phyloP scores from a whole-genome alignment of 768 basidiomycete species.

The Cyathus striatus region DNA sequence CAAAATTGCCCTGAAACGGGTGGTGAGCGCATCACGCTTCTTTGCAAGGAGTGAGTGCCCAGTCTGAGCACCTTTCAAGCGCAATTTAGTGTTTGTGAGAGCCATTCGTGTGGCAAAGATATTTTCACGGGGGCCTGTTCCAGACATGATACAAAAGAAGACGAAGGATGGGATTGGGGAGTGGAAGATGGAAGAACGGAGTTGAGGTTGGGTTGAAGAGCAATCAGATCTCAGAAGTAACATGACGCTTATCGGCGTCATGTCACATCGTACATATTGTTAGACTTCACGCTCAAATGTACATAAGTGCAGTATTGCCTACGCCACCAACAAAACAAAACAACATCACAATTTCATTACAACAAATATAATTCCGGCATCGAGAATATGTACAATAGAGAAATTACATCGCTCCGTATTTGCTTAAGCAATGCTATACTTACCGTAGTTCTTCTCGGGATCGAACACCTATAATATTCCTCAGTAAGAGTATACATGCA shows the following conservation, averaged over 20 bases:
- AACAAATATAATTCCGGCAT: too few species aligned
- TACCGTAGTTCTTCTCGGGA: constrained; percentile 90
- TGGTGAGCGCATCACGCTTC: constrained; percentile 96
- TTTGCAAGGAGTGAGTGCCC: constrained; percentile 95
- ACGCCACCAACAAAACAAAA: too few species aligned
- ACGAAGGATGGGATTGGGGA: not conserved
- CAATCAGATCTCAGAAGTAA: not conserved
- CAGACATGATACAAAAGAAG: constrained; percentile 59
- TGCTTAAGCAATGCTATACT: too few species aligned
- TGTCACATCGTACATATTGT: too few species aligned
- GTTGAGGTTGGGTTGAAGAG: not conserved
- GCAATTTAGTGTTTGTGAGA: constrained; percentile 85
- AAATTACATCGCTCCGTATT: too few species aligned
- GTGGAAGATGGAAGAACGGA: constrained; percentile 4
- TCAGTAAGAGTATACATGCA: not conserved
- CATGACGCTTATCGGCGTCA: too few species aligned
- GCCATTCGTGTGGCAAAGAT: constrained; percentile 98
- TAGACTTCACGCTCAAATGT: too few species aligned
- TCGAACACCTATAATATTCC: constrained; percentile 69
- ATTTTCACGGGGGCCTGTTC: constrained; percentile 85
- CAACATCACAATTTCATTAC: too few species aligned
- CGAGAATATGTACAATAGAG: too few species aligned
- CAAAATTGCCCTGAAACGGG: constrained; percentile 90
- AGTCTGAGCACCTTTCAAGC: constrained; percentile 89
- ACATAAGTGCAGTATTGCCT: too few species aligned